Conservation (phyloP, 2,329 filamentous ascomycete species). For the Talaromyces sp. region DNA sequence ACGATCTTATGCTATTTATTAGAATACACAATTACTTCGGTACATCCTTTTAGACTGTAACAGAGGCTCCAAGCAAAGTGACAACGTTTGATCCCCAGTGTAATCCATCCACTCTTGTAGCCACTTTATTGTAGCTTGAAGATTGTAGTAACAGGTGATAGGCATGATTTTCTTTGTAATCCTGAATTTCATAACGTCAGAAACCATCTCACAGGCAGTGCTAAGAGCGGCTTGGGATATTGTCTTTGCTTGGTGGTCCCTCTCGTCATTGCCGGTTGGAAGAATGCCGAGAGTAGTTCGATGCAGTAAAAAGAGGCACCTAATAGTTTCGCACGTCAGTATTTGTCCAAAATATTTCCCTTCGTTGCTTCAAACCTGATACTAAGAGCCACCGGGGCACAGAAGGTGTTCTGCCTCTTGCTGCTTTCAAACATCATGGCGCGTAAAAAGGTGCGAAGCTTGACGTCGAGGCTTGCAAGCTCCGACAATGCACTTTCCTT, state of each 20-base stretch:
- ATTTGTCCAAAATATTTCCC: background rate
- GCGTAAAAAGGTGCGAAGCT: slow-evolving; percentile 2
- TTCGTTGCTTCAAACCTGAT: background rate
- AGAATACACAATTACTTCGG: slow-evolving; percentile 4
- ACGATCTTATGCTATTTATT: background rate
- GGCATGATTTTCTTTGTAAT: background rate
- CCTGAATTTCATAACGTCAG: background rate
- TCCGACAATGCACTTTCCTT: background rate
- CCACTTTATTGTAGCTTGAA: slow-evolving; percentile 4
- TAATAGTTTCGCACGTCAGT: background rate
- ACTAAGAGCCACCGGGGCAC: slow-evolving; percentile 8
- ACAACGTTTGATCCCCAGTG: background rate
- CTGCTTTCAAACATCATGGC: slow-evolving; percentile 4
- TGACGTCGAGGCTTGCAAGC: background rate
- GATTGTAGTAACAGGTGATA: slow-evolving; percentile 7
- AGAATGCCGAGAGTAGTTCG: background rate
- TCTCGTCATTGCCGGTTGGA: background rate
- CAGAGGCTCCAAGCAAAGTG: background rate
- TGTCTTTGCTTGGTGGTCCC: background rate
- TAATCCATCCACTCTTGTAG: background rate
- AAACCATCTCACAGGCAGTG: slow-evolving; percentile 8
- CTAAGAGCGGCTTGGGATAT: slow-evolving; percentile 3
- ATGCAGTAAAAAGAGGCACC: slow-evolving; percentile 8
- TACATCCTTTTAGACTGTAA: slow-evolving; percentile 2
- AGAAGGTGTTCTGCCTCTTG: background rate